Conservation (phyloP, 1,284 basidiomycete species). For the Meira miltonrushii region DNA sequence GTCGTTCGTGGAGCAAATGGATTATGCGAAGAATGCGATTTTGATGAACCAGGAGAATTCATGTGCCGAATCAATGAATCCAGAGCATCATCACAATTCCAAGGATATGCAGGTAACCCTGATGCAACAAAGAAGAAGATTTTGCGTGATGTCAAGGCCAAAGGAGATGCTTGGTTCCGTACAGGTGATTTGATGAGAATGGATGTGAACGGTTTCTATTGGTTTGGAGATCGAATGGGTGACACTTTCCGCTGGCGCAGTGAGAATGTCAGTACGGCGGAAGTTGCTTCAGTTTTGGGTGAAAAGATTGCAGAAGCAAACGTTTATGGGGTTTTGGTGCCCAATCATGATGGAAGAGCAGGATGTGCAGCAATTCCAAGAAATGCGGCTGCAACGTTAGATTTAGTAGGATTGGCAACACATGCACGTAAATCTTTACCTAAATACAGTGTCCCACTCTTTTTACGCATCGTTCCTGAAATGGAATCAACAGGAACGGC, state of each 20-base stretch:
- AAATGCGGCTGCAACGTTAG: slow-evolving; percentile 20
- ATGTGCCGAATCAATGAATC: slow-evolving; percentile 40
- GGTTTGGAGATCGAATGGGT: slow-evolving; percentile 50
- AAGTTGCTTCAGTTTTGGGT: slow-evolving; percentile 46
- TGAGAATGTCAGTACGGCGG: slow-evolving; percentile 51
- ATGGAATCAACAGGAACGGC: slow-evolving; percentile 48
- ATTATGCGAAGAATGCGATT: slow-evolving; percentile 41
- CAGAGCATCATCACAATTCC: slow-evolving; percentile 30
- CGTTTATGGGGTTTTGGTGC: slow-evolving; percentile 53
- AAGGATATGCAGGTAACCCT: slow-evolving; percentile 45
- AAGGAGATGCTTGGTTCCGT: slow-evolving; percentile 51
- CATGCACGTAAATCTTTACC: slow-evolving; percentile 44
- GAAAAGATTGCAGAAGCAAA: slow-evolving; percentile 48
- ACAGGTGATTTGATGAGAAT: slow-evolving; percentile 48
- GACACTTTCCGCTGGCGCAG: slow-evolving; percentile 51
- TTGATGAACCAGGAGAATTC: slow-evolving; percentile 49
- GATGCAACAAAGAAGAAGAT: slow-evolving; percentile 52
- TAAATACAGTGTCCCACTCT: slow-evolving; percentile 53
- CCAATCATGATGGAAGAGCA: slow-evolving; percentile 50
- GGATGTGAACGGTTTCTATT: slow-evolving; percentile 46
- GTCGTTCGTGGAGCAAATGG: slow-evolving; percentile 46
- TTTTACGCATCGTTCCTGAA: slow-evolving; percentile 45
- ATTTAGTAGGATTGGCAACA: slow-evolving; percentile 34
- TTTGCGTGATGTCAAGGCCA: slow-evolving; percentile 44
- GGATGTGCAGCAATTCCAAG: slow-evolving; percentile 52